Percentiles rank a stretch among this genome's conserved stretches.
These are phyloP conservation scores for Boletus putidus DNA, from an alignment of 1,284 basidiomycete species.

Conservation along the genomic window DNA sequence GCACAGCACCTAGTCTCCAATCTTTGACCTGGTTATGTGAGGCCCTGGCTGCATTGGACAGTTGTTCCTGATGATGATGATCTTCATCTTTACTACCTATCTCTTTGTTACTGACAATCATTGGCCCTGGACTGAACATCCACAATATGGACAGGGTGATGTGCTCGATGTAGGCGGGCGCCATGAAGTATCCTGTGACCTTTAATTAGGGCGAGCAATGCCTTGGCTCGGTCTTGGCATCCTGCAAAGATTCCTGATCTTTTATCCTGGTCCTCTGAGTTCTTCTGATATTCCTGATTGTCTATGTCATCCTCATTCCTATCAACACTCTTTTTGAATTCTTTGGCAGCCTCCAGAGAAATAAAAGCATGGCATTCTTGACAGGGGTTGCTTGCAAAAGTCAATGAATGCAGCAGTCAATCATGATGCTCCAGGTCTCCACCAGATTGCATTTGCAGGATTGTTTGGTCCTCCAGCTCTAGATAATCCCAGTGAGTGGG, in stretches of 20 bases:
- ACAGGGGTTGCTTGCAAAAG: not conserved
- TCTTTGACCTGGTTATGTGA: not conserved
- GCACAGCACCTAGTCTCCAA: not conserved
- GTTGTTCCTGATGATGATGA: not conserved
- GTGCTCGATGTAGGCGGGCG: not conserved
- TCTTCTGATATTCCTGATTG: not conserved
- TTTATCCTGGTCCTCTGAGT: too few species aligned
- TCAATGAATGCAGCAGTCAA: not conserved
- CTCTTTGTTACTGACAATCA: not conserved
- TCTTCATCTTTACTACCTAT: not conserved
- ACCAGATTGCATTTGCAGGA: conserved; percentile 3
- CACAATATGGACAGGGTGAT: not conserved
- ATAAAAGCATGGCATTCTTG: not conserved
- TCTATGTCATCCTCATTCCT: too few species aligned
- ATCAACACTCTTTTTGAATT: too few species aligned
- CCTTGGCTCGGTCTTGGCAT: too few species aligned
- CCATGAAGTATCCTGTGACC: conserved; percentile 5
- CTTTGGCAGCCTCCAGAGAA: too few species aligned
- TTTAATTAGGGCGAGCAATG: not conserved
- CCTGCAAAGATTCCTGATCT: too few species aligned
- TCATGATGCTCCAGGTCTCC: not conserved
- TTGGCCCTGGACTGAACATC: not conserved
- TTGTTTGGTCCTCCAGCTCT: not conserved
- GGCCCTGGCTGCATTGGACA: not conserved
- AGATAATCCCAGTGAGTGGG: not conserved